Conservation (phyloP, 1,284 basidiomycete genomes). For the Trichosporon ovoides region DNA sequence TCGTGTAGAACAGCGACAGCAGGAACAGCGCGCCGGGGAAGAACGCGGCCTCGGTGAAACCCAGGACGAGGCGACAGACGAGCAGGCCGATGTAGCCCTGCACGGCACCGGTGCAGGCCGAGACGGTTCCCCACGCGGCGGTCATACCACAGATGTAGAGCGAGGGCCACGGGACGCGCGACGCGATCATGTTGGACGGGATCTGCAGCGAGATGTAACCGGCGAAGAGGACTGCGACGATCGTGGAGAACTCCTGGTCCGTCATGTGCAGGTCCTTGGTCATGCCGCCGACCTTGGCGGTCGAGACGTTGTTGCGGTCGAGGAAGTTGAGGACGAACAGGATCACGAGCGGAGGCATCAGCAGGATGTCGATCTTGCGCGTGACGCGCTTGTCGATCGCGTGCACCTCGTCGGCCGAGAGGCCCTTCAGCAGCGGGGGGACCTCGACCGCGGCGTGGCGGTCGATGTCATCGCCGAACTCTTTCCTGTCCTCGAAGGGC, state of each 20-base stretch:
- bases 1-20: conserved; percentile 41
- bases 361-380: conserved; percentile 24
- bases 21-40: conserved; percentile 40
- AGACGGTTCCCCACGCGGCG: conserved; percentile 40
- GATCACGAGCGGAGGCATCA: conserved; percentile 18
- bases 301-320: conserved; percentile 16
- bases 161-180: conserved; percentile 28
- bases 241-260: conserved; percentile 28
- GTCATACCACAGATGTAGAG: conserved; percentile 32
- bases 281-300: conserved; percentile 22
- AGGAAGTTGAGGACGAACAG: conserved; percentile 18
- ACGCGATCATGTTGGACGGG: conserved; percentile 40
- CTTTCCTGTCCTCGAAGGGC: not conserved
- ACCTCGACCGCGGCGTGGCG: conserved; percentile 16
- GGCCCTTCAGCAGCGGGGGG: conserved; percentile 29
- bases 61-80: conserved; percentile 27
- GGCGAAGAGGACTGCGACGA: conserved; percentile 31
- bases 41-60: conserved; percentile 37
- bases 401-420: conserved; percentile 30
- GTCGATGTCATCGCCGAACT: conserved; percentile 9
- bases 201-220: conserved; percentile 33
- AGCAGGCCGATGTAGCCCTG: conserved; percentile 27
- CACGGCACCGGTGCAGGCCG: conserved; percentile 31
- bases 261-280: conserved; percentile 21
- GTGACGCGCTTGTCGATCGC: conserved; percentile 27